phyloP scores from a whole-genome alignment of 208 protist genomes.

The Herpetomonas tarakana region DNA sequence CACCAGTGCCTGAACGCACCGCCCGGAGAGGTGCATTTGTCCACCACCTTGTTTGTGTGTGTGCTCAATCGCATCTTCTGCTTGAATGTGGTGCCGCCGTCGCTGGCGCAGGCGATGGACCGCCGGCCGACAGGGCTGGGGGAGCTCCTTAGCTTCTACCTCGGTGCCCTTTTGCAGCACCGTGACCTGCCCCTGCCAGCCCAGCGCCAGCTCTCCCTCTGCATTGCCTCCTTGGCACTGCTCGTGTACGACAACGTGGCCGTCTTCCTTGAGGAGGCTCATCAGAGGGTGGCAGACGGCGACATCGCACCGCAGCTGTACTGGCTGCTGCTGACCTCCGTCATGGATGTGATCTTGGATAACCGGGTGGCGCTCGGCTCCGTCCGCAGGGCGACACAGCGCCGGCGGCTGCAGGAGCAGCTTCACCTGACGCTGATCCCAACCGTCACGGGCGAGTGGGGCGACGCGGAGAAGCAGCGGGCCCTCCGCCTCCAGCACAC shows the following conservation, averaged over 20 bases:
- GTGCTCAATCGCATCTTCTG: conserved; percentile 70
- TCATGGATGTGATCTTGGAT: conserved; percentile 59
- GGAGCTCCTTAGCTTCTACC: conserved; percentile 51
- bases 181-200: conserved; percentile 12
- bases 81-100: conserved; percentile 33
- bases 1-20: conserved; percentile 16
- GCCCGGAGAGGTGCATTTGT: too few relatives aligned
- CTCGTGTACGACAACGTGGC: conserved; percentile 25
- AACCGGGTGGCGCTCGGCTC: conserved; percentile 52
- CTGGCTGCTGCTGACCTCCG: conserved; percentile 25
- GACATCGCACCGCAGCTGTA: conserved; percentile 22
- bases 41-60: conserved; percentile 30
- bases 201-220: conserved; percentile 39
- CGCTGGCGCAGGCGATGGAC: conserved; percentile 43
- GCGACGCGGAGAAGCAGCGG: conserved; percentile 11
- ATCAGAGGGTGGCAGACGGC: conserved; percentile 4
- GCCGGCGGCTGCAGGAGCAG: conserved; percentile 41
- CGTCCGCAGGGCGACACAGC: conserved; percentile 54
- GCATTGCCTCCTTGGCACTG: conserved; percentile 38
- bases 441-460: conserved; percentile 2
- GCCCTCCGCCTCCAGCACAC: conserved; percentile 11
- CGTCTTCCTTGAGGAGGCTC: conserved; percentile 9
- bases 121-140: conserved; percentile 27
- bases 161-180: conserved; percentile 7
- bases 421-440: conserved; percentile 30